Evolutionary conservation across 2,329 filamentous ascomycete genomes (phyloP), one percentile per base, ranked within the genome.

Genomic region (Monilinia fructicola): DNA sequence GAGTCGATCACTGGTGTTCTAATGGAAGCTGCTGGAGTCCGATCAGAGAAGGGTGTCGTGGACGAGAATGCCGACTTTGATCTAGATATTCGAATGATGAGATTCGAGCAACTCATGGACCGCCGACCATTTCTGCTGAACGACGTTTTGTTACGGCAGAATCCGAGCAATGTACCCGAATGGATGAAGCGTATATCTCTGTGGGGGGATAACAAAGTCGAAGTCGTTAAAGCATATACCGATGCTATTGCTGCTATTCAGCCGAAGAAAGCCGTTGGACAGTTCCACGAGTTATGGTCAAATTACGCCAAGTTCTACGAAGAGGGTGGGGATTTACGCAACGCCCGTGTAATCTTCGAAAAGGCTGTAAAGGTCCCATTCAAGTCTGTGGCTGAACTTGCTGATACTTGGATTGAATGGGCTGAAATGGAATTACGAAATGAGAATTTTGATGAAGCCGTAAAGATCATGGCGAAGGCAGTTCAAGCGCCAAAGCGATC

Each of bases 321-420:
- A 78, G 85, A 87, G 42, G 92, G 91, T 2, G 91, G 90, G 6
- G 93, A 98, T 76, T 76, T 98, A 50, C 84, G 87, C 64, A 97
- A 89, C 71, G 93, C 95, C 48, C 86, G 95, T 42, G 84, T 96
- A 69, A 98, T 99, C 74, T 91, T 98, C 86, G 94, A 98, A 77
- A 99, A 98, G 79, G 94, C 94, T 18, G 91, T 97, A 75, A 98
- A 97, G 76, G 95, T 99, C 1, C 93, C 94, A 0, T 99, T 96
- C 83, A 98, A 97, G 76, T 96, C 93, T 0, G 94, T 99, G n/a
- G 88, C 91, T 40, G 95, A 99, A 78, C 84, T 99, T 67, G 95
- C 95, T 26, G 95, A 99, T 75, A 96, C 95, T 85, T 99, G 95
- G 95, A 96, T 96, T 70, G 93, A 97, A 79, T 99, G 95, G 94